Conservation (phyloP, 768 basidiomycete species). For the Boletus eberwhitei region DNA sequence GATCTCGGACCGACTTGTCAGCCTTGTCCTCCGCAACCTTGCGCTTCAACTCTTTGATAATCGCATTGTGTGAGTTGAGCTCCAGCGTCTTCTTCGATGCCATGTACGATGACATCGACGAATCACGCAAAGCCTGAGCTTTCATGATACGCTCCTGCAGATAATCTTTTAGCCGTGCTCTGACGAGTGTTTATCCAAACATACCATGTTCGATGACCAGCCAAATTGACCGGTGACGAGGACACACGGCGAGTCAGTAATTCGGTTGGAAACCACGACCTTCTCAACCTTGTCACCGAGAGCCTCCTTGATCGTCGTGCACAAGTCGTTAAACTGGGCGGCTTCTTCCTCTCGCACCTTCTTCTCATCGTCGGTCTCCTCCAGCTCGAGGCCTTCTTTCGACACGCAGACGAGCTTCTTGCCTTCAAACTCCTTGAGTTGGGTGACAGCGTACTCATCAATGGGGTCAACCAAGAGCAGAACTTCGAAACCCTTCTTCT, state of each 20-base stretch:
- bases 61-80: constrained; percentile 87
- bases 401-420: constrained; percentile 98
- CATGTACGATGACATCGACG: constrained; percentile 99
- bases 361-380: constrained; percentile 99
- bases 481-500: constrained; percentile 99
- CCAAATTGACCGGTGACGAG: constrained; percentile 99
- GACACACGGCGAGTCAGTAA: constrained; percentile 94
- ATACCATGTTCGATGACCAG: constrained; percentile 98
- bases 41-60: constrained; percentile 93
- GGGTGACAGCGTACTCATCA: constrained; percentile 97
- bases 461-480: constrained; percentile 97
- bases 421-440: constrained; percentile 98
- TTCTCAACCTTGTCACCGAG: constrained; percentile 99
- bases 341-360: constrained; percentile 80
- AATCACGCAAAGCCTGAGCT: constrained; percentile 94
- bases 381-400: constrained; percentile 98
- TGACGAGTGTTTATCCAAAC: constrained; percentile 14
- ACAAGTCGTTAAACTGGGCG: constrained; percentile 80
- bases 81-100: constrained; percentile 97
- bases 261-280: constrained; percentile 96
- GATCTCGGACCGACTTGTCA: constrained; percentile 96
- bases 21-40: constrained; percentile 97
- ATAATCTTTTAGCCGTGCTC: background rate
- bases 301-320: constrained; percentile 94
- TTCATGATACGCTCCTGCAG: constrained; percentile 94